Percentiles rank a stretch among this genome's conserved stretches.
Evolutionary conservation across 176 grass and related monocot species (phyloP).

Genomic region (Sorghum bicolor): DNA sequence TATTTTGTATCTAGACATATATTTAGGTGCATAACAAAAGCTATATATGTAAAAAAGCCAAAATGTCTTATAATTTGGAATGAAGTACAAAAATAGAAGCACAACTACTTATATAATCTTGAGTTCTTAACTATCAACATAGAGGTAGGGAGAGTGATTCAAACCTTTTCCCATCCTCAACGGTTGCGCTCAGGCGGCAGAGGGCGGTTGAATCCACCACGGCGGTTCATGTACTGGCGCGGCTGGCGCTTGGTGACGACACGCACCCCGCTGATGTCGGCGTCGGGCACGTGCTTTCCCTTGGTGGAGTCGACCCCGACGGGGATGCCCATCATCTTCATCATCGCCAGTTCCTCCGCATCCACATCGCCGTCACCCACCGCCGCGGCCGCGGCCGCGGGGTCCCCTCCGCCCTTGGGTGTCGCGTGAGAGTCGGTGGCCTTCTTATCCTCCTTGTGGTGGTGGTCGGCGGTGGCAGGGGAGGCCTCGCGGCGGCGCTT

Average conservation of each 20-base stretch:
- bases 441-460: conserved; percentile 37
- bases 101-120: background rate
- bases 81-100: background rate
- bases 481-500: conserved; percentile 70
- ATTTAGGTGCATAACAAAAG: background rate
- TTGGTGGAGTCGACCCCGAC: conserved; percentile 89
- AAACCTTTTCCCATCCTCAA: conserved; percentile 43
- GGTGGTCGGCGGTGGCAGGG: conserved; percentile 7
- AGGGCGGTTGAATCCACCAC: conserved; percentile 89
- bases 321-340: conserved; percentile 94
- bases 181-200: conserved; percentile 77
- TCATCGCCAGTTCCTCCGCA: conserved; percentile 82
- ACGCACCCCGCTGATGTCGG: conserved; percentile 77
- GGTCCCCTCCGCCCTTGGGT: background rate
- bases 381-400: background rate
- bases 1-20: background rate
- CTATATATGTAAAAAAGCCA: background rate
- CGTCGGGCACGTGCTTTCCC: conserved; percentile 74
- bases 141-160: conserved; percentile 5
- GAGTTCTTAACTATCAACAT: background rate
- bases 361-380: conserved; percentile 42
- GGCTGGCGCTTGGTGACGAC: conserved; percentile 87
- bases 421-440: background rate
- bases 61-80: background rate
- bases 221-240: conserved; percentile 97